A percentile compares a stretch with the other conserved stretches of the same genome.
These are phyloP conservation scores for Eutrema japonicum DNA, from an alignment of 345 rosid genomes.

Conservation along the genomic window DNA sequence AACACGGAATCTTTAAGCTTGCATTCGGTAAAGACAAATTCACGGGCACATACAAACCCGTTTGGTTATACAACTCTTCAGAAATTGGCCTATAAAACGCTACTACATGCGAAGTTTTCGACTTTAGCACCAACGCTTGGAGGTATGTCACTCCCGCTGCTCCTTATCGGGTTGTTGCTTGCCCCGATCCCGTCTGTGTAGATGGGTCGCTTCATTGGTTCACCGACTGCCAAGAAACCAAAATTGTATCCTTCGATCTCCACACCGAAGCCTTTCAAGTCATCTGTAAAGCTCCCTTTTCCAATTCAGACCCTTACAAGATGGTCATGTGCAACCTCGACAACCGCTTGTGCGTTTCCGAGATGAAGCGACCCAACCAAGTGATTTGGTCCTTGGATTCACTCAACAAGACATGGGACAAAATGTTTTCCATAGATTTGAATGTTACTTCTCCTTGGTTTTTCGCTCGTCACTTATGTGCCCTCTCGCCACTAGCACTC, in stretches of 20 bases:
- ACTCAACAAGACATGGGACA: neutral
- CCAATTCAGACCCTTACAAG: neutral
- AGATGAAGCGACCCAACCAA: neutral
- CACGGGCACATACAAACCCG: neutral
- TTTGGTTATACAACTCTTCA: neutral
- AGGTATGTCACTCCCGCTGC: neutral
- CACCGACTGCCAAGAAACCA: neutral
- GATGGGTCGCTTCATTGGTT: slow-evolving; percentile 16
- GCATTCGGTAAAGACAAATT: neutral
- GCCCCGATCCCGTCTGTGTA: neutral
- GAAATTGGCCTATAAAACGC: neutral
- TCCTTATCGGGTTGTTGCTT: neutral
- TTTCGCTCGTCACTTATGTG: neutral
- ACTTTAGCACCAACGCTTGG: neutral
- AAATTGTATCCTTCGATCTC: neutral
- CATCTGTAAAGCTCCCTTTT: neutral
- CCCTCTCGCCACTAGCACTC: neutral
- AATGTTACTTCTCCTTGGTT: neutral
- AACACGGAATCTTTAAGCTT: neutral
- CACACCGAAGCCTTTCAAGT: slow-evolving; percentile 12
- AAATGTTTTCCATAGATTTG: neutral
- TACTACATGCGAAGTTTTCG: slow-evolving; percentile 3
- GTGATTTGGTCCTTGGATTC: slow-evolving; percentile 11
- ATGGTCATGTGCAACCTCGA: neutral
- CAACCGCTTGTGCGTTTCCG: neutral